Conservation (phyloP, 176 grass and related monocot genomes). For the Neostapfia colusana region DNA sequence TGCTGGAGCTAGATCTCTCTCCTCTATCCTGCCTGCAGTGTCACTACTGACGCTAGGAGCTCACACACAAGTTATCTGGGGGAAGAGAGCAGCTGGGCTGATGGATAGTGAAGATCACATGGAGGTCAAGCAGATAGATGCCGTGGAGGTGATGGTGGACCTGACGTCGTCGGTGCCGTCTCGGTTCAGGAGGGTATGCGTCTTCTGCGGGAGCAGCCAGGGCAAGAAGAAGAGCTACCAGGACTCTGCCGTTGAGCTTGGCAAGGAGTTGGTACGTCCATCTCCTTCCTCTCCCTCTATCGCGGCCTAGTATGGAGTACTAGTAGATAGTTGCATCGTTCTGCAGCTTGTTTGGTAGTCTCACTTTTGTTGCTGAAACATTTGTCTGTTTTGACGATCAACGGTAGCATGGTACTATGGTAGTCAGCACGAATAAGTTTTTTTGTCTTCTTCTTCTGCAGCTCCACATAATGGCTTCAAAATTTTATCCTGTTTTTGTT, state of each 20-base stretch:
- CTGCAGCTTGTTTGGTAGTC: background rate
- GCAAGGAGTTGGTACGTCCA: conserved; percentile 48
- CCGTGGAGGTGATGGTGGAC: conserved; percentile 5
- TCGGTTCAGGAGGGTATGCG: conserved; percentile 62
- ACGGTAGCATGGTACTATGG: background rate
- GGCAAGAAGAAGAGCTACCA: conserved; percentile 70
- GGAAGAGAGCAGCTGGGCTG: background rate
- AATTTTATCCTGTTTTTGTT: background rate
- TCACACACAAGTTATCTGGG: background rate
- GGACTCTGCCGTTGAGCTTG: conserved; percentile 57
- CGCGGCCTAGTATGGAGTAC: background rate
- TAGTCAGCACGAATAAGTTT: background rate
- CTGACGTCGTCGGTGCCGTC: background rate
- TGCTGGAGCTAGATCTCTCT: conserved; percentile 30
- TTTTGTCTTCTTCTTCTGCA: background rate
- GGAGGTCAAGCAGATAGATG: conserved; percentile 18
- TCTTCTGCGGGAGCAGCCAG: conserved; percentile 65
- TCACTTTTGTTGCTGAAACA: background rate
- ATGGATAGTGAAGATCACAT: conserved; percentile 21
- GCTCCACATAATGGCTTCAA: background rate
- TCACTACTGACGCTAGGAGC: background rate
- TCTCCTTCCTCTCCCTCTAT: background rate
- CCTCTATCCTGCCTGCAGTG: background rate
- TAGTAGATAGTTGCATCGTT: background rate
- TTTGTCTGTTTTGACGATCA: background rate